Base-by-base conservation (phyloP, 805 yeast species). In the Saturnispora sekii region DNA sequence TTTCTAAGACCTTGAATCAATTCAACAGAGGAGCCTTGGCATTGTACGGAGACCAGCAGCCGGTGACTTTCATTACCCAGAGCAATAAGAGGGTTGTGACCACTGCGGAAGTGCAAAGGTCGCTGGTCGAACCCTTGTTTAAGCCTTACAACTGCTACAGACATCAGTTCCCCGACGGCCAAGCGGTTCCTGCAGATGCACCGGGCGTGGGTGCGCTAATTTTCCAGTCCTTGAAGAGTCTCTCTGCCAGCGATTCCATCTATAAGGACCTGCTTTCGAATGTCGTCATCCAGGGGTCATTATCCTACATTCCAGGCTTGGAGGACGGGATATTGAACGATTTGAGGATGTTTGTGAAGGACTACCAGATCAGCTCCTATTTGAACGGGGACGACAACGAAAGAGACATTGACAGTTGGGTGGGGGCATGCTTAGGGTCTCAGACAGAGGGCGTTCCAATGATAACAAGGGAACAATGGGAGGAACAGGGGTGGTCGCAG, bases 371-470 rank as follows among this genome's bases (percentile, higher is more conserved):
- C 49, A 61, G 66, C 46, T 66, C 71, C 16, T 67, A 62, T 31
- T 53, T 62, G 38, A 65, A 72, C 32, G 68, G 66, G 10, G 68
- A 63, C 44, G 52, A 66, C 6, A 58, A 63, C 54, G 87, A 81
- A 48, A 70, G 80, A 49, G 75, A 70, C 50, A 74, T 69, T 51
- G 76, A 81, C 41, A 68, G 74, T 18, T 81, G 88, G 88, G 63
- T 79, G 29, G 88, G 88, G n/a, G 86, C 87, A 1, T 74, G 80
- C 46, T 78, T 79, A 50, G 68, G 81, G 52, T 78, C 83, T 11
- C 69, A 69, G 39, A 70, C 69, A 48, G 79, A 77, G 46, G 79
- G 70, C 44, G 67, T 74, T 66, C 81, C 80, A 64, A 66, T 81
- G 32, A 70, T 81, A 35, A 78, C 74, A 21, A 21, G 26, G 55